A percentile compares a stretch with the other conserved stretches of the same genome.
Evolutionary conservation across 768 basidiomycete species (phyloP).

Genomic region (Bullera alba): DNA sequence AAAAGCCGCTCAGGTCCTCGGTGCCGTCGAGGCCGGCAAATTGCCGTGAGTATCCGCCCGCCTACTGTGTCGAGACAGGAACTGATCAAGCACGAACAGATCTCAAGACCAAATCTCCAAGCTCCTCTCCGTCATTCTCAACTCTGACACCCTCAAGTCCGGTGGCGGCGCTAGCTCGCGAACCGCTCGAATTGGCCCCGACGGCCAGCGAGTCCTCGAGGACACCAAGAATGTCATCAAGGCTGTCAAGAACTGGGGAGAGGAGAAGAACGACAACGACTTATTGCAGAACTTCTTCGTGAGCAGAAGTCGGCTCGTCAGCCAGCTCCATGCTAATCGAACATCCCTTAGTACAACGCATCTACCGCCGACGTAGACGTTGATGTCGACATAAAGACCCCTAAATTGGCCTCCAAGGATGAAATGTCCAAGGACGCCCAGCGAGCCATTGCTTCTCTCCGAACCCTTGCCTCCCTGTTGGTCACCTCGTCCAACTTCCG

Average conservation of each 20-base stretch:
- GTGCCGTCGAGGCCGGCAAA: slow-evolving; percentile 45
- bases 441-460: slow-evolving; percentile 39
- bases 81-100: slow-evolving; percentile 7
- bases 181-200: slow-evolving; percentile 39
- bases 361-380: slow-evolving; percentile 35
- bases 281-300: slow-evolving; percentile 45
- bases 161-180: slow-evolving; percentile 39
- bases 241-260: slow-evolving; percentile 40
- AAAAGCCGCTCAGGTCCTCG: slow-evolving; percentile 38
- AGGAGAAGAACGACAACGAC: slow-evolving; percentile 47
- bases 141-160: slow-evolving; percentile 41
- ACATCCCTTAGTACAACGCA: slow-evolving; percentile 36
- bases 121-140: slow-evolving; percentile 32
- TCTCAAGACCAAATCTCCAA: slow-evolving; percentile 43
- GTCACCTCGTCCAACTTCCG: slow-evolving; percentile 46
- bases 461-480: slow-evolving; percentile 44
- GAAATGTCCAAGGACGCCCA: slow-evolving; percentile 43
- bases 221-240: slow-evolving; percentile 39
- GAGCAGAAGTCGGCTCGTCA: slow-evolving; percentile 2
- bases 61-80: neutral
- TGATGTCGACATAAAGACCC: slow-evolving; percentile 34
- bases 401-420: slow-evolving; percentile 15
- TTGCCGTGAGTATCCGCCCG: slow-evolving; percentile 32
- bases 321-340: neutral
- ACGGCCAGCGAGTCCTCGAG: slow-evolving; percentile 44